phyloP scores from a whole-genome alignment of 768 basidiomycete species.

The Suillus placidus region DNA sequence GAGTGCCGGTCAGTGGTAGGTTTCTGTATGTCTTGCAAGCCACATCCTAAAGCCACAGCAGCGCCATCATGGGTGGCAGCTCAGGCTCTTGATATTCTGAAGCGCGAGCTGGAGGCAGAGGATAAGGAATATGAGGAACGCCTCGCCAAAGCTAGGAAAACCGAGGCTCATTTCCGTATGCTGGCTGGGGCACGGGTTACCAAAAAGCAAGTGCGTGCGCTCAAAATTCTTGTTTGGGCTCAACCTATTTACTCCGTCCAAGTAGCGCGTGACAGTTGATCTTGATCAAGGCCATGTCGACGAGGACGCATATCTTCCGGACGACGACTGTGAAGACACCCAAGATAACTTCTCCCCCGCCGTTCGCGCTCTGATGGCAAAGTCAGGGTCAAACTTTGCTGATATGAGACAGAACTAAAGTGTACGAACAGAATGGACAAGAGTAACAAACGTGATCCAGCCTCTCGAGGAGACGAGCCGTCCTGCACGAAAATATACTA shows the following conservation, averaged over 20 bases:
- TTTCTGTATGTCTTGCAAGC: not conserved
- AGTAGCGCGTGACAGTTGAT: slow-evolving; percentile 26
- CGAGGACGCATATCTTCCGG: slow-evolving; percentile 77
- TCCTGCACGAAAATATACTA: slow-evolving; percentile 87
- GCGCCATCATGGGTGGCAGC: slow-evolving; percentile 77
- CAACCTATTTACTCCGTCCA: slow-evolving; percentile 1
- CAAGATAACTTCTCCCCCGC: slow-evolving; percentile 72
- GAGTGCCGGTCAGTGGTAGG: slow-evolving; percentile 28
- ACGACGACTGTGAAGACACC: slow-evolving; percentile 40
- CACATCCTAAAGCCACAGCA: slow-evolving; percentile 22
- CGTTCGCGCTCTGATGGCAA: slow-evolving; percentile 77
- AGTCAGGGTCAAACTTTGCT: slow-evolving; percentile 46
- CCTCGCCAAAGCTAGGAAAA: slow-evolving; percentile 60
- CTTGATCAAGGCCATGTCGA: slow-evolving; percentile 41
- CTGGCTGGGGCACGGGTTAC: slow-evolving; percentile 57
- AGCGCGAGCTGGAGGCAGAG: slow-evolving; percentile 66
- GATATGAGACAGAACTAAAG: slow-evolving; percentile 10
- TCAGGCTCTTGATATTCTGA: slow-evolving; percentile 67
- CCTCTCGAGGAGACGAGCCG: slow-evolving; percentile 43
- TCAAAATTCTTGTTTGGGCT: not conserved
- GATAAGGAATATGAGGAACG: slow-evolving; percentile 66
- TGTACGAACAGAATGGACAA: slow-evolving; percentile 21
- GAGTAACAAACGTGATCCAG: slow-evolving; percentile 11
- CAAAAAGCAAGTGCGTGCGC: slow-evolving; percentile 57
- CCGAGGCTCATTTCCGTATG: slow-evolving; percentile 58